Conservation (phyloP, 2,329 filamentous ascomycete genomes). For the Zarea fungicola region DNA sequence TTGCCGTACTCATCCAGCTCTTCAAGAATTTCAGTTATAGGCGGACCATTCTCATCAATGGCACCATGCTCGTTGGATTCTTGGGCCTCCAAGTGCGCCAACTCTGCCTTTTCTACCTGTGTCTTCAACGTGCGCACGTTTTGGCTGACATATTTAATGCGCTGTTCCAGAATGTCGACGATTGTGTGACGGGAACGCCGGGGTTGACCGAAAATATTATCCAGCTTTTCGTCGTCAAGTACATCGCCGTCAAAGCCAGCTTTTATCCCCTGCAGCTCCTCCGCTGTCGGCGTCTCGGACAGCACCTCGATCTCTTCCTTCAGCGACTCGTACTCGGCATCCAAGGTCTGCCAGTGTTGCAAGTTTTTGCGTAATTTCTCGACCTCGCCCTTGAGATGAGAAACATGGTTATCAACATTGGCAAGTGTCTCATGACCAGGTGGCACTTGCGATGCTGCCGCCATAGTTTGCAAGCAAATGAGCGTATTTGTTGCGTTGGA, state of each 20-base stretch:
- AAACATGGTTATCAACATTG: conserved; percentile 69
- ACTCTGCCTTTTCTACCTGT: conserved; percentile 63
- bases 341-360: conserved; percentile 84
- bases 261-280: conserved; percentile 54
- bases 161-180: conserved; percentile 57
- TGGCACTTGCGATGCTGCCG: conserved; percentile 2
- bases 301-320: conserved; percentile 71
- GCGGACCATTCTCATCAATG: conserved; percentile 63
- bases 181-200: conserved; percentile 39
- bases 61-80: conserved; percentile 56
- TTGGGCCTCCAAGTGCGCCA: conserved; percentile 61
- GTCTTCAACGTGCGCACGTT: conserved; percentile 73
- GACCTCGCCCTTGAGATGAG: conserved; percentile 70
- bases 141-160: conserved; percentile 83
- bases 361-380: conserved; percentile 65
- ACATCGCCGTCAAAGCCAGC: conserved; percentile 57
- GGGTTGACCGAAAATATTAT: conserved; percentile 38
- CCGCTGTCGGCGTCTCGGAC: conserved; percentile 35
- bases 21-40: conserved; percentile 87
- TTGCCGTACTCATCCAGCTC: conserved; percentile 88
- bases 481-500: neutral
- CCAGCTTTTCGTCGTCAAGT: conserved; percentile 52
- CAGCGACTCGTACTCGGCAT: conserved; percentile 84
- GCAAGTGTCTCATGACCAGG: conserved; percentile 47
- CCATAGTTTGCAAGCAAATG: conserved; percentile 7